Conservation (phyloP, 2,329 filamentous ascomycete species). For the Colletotrichum cereale region DNA sequence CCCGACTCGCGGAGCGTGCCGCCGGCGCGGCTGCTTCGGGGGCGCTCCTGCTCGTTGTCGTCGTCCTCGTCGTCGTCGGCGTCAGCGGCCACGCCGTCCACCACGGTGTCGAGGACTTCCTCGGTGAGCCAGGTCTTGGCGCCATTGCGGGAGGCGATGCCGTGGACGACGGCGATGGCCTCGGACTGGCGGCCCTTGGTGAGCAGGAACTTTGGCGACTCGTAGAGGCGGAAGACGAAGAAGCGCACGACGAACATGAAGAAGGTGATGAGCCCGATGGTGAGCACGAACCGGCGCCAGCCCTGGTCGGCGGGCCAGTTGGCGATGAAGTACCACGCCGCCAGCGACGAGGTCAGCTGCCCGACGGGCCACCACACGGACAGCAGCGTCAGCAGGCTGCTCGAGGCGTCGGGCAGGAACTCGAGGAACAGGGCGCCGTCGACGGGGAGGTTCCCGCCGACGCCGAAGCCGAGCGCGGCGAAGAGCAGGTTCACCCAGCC, state of each 20-base stretch:
- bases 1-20: slow-evolving; percentile 37
- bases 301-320: slow-evolving; percentile 77
- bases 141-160: slow-evolving; percentile 79
- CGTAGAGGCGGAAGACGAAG: slow-evolving; percentile 84
- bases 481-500: slow-evolving; percentile 71
- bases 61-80: slow-evolving; percentile 22
- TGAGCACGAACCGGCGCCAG: slow-evolving; percentile 81
- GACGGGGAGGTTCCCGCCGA: slow-evolving; percentile 82
- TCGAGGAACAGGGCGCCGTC: slow-evolving; percentile 87
- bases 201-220: slow-evolving; percentile 87
- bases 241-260: slow-evolving; percentile 83
- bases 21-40: background rate
- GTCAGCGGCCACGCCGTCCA: slow-evolving; percentile 46
- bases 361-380: slow-evolving; percentile 90
- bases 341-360: slow-evolving; percentile 77
- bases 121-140: slow-evolving; percentile 82
- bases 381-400: slow-evolving; percentile 80
- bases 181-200: slow-evolving; percentile 81
- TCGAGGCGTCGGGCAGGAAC: slow-evolving; percentile 82
- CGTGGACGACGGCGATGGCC: slow-evolving; percentile 83
- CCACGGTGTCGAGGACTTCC: slow-evolving; percentile 72
- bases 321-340: slow-evolving; percentile 83
- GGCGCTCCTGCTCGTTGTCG: slow-evolving; percentile 7
- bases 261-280: slow-evolving; percentile 79
- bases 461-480: slow-evolving; percentile 73